Conservation (phyloP, 2,329 filamentous ascomycete species). For the Coniochaeta sp. region DNA sequence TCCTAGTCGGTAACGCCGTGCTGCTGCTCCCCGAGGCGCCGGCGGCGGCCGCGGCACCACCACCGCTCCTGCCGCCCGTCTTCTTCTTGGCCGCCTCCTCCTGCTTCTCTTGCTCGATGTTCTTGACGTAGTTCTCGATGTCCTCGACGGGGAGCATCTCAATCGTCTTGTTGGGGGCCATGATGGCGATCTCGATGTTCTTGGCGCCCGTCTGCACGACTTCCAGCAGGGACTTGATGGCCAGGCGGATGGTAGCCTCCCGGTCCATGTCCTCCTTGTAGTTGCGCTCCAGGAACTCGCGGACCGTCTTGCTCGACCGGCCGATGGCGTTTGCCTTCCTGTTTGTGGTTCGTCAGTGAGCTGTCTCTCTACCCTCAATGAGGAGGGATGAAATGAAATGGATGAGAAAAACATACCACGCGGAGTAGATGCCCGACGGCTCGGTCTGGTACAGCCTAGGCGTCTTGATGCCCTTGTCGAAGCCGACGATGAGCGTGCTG, state of each 20-base stretch:
- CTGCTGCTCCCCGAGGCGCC: too few species aligned
- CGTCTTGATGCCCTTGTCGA: slow-evolving; percentile 84
- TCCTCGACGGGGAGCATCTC: slow-evolving; percentile 94
- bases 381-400: too few species aligned
- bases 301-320: slow-evolving; percentile 96
- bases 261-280: slow-evolving; percentile 98
- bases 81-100: slow-evolving; percentile 98
- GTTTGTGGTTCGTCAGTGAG: slow-evolving; percentile 8
- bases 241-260: slow-evolving; percentile 90
- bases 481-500: slow-evolving; percentile 96
- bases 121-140: slow-evolving; percentile 97
- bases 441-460: slow-evolving; percentile 96
- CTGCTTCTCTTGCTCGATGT: slow-evolving; percentile 98
- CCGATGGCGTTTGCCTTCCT: slow-evolving; percentile 99
- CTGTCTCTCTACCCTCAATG: neutral
- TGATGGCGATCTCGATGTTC: slow-evolving; percentile 99
- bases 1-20: slow-evolving; percentile 68
- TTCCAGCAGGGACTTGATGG: slow-evolving; percentile 95
- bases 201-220: slow-evolving; percentile 98
- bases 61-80: slow-evolving; percentile 67
- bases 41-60: slow-evolving; percentile 36
- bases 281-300: slow-evolving; percentile 97
- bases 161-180: slow-evolving; percentile 84
- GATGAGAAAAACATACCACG: slow-evolving; percentile 68
- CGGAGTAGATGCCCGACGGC: slow-evolving; percentile 98